phyloP scores from a whole-genome alignment of 2,329 filamentous ascomycete species.

The Lasiodiplodia theobromae region DNA sequence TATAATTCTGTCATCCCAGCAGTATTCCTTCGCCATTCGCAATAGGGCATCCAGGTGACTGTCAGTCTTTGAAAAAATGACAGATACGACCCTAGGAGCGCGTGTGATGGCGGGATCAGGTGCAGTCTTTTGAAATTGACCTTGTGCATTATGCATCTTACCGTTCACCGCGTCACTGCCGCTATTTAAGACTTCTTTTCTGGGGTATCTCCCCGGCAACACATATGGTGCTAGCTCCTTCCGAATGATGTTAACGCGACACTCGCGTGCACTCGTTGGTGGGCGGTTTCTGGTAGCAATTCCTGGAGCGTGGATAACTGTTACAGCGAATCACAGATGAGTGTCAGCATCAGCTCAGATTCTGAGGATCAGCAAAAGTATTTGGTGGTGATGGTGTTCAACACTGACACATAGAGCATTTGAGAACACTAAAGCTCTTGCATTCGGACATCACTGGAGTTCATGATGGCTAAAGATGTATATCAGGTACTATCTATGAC shows the following conservation, averaged over 20 bases:
- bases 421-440: neutral
- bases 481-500: too few relatives aligned
- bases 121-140: neutral
- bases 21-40: neutral
- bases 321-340: neutral
- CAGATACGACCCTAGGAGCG: neutral
- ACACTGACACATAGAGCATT: neutral
- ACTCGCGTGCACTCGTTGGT: neutral
- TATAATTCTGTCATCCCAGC: neutral
- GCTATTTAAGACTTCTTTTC: neutral
- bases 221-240: neutral
- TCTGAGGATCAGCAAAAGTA: neutral
- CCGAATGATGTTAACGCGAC: too few relatives aligned
- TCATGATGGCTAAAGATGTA: neutral
- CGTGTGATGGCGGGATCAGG: neutral
- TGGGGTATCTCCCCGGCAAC: neutral
- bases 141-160: neutral
- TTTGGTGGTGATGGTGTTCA: neutral
- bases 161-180: neutral
- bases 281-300: neutral
- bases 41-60: neutral
- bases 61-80: neutral
- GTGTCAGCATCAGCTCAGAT: neutral
- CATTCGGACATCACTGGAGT: neutral
- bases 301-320: neutral